Base-by-base conservation (phyloP, 352 stramenopile genomes). In the Globisporangium nunn region DNA sequence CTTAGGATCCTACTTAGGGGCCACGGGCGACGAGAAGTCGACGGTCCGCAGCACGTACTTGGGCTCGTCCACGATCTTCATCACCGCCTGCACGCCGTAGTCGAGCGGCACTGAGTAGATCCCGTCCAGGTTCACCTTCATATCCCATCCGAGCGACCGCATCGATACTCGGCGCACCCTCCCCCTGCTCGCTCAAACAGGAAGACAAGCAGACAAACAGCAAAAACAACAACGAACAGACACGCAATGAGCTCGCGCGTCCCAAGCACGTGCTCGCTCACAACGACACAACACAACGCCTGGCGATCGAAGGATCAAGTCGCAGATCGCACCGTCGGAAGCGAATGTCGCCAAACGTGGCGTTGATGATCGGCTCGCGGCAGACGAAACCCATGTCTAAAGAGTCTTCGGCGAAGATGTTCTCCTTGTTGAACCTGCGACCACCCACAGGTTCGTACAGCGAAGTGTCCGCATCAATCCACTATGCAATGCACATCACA, bases 321-420 rank as follows among this genome's bases (percentile, higher is more conserved):
- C 4, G 35, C 31, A 14, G 31, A 17, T 35, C 59, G 58, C 53
- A 93, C 83, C 77, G 75, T 83, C 85, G 75, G 68, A 93, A 93
- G 49, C 85, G 82, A 58, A 95, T 95, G 68, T 95, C 82, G 40
- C 85, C 85, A 60, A 95, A 95, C 31, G 85, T 95, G 56, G 82
- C 82, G 72, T 95, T 95, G 73, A 95, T 93, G 58, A 95, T 95
- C 17, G 85, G 85, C 49, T 95, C 85, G 48, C 85, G 85, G 4
- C 91, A 81, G 35, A 95, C 72, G 63, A 88, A 95, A 48, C 85
- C 85, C 82, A 95, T 88, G 62, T 95, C 85, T 8, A 88, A 64
- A 39, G 82, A 91, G 56, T 91, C 80, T 58, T 93, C 85, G 0
- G 81, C 55, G 40, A 92, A 95, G 44, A 91, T 82, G 37, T 90